Conservation (phyloP, 192 early-diverging fungal genomes). For the Backusella sp. region DNA sequence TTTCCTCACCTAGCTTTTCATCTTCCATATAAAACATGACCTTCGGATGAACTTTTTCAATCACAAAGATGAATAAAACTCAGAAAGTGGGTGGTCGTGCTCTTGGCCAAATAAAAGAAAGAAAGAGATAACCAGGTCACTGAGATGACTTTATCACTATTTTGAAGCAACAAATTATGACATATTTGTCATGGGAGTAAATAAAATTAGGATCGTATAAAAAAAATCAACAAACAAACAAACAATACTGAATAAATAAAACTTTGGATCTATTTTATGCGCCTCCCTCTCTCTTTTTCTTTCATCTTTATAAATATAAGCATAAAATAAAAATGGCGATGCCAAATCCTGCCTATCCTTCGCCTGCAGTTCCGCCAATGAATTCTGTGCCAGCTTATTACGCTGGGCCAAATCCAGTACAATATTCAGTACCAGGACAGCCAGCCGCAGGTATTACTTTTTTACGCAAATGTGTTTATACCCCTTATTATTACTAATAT, state of each 20-base stretch:
- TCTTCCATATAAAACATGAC: background rate
- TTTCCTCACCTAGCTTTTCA: background rate
- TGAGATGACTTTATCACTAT: background rate
- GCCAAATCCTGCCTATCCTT: background rate
- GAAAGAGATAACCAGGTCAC: background rate
- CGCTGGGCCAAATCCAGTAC: background rate
- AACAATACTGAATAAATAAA: background rate
- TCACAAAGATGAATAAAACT: background rate
- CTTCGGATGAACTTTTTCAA: background rate
- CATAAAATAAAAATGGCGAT: background rate
- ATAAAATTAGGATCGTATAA: background rate
- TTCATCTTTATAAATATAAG: background rate
- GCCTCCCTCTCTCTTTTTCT: background rate
- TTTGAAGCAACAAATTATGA: background rate
- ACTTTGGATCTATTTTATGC: background rate
- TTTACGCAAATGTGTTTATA: background rate
- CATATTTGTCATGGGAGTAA: background rate
- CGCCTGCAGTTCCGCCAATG: background rate
- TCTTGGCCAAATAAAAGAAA: background rate
- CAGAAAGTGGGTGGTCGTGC: background rate
- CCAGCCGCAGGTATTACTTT: background rate
- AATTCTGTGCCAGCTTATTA: background rate
- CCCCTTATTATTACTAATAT: background rate
- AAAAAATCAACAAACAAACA: slow-evolving; percentile 6
- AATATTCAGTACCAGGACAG: background rate